A percentile compares a stretch with the other conserved stretches of the same genome.
Conservation (phyloP, 768 basidiomycete genomes). For the Holtermanniella nyarrowii region DNA sequence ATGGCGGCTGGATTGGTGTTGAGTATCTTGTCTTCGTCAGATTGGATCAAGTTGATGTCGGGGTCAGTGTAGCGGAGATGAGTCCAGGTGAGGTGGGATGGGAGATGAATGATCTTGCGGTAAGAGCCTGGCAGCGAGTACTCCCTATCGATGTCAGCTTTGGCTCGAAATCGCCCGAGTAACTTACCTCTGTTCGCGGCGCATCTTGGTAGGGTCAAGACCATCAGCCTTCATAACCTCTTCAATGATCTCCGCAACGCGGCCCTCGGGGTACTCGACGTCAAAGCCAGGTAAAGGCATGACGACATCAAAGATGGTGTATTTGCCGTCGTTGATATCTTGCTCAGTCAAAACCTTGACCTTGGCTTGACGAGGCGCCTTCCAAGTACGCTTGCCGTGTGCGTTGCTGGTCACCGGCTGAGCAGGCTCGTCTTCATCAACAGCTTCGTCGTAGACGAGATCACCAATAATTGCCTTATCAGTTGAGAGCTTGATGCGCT, state of each 20-base stretch:
- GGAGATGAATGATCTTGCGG: conserved; percentile 77
- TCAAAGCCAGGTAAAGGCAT: conserved; percentile 96
- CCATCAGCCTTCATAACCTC: conserved; percentile 76
- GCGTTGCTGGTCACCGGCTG: conserved; percentile 23
- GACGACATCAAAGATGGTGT: conserved; percentile 86
- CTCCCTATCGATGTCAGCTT: conserved; percentile 50
- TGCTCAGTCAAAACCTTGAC: conserved; percentile 68
- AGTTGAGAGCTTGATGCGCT: conserved; percentile 67
- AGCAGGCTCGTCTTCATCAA: conserved; percentile 30
- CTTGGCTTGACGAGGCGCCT: conserved; percentile 42
- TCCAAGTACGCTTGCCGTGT: conserved; percentile 24
- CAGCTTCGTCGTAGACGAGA: conserved; percentile 59
- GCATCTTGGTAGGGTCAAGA: conserved; percentile 70
- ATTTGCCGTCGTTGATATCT: conserved; percentile 55
- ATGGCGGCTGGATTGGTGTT: conserved; percentile 55
- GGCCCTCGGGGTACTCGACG: conserved; percentile 80
- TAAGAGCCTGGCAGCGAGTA: conserved; percentile 90
- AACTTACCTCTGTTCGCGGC: conserved; percentile 74
- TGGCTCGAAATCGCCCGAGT: neutral
- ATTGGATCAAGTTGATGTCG: conserved; percentile 78
- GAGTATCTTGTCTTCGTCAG: conserved; percentile 87
- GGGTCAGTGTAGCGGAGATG: conserved; percentile 85
- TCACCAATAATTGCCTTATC: conserved; percentile 72
- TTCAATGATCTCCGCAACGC: conserved; percentile 73
- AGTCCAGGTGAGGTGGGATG: conserved; percentile 69